phyloP scores from a whole-genome alignment of 305 asterid genomes.

The Euphrasia arctica region DNA sequence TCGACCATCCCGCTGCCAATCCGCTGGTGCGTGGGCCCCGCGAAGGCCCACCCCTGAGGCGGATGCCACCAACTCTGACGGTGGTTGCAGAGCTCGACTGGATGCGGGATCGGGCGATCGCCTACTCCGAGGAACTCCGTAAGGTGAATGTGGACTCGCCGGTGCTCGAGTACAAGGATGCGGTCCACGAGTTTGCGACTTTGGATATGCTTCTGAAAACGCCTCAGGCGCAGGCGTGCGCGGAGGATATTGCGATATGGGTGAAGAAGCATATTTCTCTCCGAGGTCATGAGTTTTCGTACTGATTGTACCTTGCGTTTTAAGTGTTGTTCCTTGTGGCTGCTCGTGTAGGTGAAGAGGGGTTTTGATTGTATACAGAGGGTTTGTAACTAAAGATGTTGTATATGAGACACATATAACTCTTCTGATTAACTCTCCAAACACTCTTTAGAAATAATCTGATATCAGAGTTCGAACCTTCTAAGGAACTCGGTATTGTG shows the following conservation, averaged over 20 bases:
- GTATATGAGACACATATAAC: too few species aligned
- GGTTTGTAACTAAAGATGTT: too few species aligned
- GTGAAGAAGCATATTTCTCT: slow-evolving; percentile 84
- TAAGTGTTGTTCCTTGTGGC: slow-evolving; percentile 2
- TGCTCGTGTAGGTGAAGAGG: slow-evolving; percentile 18
- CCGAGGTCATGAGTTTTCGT: slow-evolving; percentile 87
- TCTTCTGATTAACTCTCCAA: too few species aligned
- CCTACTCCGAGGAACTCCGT: slow-evolving; percentile 80
- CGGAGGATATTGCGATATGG: slow-evolving; percentile 88
- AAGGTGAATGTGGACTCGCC: slow-evolving; percentile 83
- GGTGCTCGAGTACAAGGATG: slow-evolving; percentile 79
- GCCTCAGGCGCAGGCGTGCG: slow-evolving; percentile 92
- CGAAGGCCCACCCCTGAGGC: slow-evolving; percentile 70
- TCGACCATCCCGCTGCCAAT: slow-evolving; percentile 84
- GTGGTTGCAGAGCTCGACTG: slow-evolving; percentile 87
- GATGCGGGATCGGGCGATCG: slow-evolving; percentile 94
- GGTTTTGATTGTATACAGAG: slow-evolving; percentile 13
- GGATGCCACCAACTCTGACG: slow-evolving; percentile 86
- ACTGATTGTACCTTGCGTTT: slow-evolving; percentile 31
- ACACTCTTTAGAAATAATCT: too few species aligned
- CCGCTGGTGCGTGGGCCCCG: slow-evolving; percentile 50
- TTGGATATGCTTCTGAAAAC: slow-evolving; percentile 83
- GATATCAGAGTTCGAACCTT: too few species aligned
- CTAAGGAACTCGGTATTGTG: too few species aligned
- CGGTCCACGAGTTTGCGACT: slow-evolving; percentile 87